Conservation (phyloP, 1,284 basidiomycete species). For the Chalciporus sp. region DNA sequence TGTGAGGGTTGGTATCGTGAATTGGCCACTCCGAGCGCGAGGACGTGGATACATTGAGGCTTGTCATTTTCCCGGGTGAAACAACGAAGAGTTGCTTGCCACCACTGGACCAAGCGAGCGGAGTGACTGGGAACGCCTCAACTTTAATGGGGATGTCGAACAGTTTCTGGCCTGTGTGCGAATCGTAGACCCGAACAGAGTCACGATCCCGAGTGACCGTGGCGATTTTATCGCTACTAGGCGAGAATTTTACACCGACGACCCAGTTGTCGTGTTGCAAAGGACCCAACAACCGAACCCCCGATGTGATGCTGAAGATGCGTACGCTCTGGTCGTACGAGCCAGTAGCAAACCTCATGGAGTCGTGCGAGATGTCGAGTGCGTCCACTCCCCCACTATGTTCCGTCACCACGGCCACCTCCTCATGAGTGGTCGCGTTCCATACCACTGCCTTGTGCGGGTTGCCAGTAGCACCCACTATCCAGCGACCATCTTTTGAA, state of each 20-base stretch:
- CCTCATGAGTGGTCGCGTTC: neutral
- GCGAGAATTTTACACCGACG: conserved; percentile 24
- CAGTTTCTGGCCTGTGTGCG: conserved; percentile 15
- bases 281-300: neutral
- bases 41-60: conserved; percentile 17
- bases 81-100: conserved; percentile 20
- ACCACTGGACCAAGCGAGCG: conserved; percentile 15
- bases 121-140: conserved; percentile 4
- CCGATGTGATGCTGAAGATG: neutral
- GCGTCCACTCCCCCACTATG: conserved; percentile 12
- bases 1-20: neutral
- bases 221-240: conserved; percentile 7
- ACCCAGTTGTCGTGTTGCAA: conserved; percentile 20
- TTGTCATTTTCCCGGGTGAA: conserved; percentile 23
- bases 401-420: neutral
- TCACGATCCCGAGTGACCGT: conserved; percentile 17
- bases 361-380: conserved; percentile 12
- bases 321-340: conserved; percentile 5
- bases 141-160: conserved; percentile 19
- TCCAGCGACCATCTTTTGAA: conserved; percentile 15
- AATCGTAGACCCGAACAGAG: conserved; percentile 13
- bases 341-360: conserved; percentile 9
- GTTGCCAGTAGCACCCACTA: conserved; percentile 11
- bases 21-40: conserved; percentile 1
- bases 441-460: conserved; percentile 15